Percentiles rank a stretch among this genome's conserved stretches.
Evolutionary conservation across 495 filamentous ascomycete genomes (phyloP).

Genomic region (Hypoxylon lienhwacheense): DNA sequence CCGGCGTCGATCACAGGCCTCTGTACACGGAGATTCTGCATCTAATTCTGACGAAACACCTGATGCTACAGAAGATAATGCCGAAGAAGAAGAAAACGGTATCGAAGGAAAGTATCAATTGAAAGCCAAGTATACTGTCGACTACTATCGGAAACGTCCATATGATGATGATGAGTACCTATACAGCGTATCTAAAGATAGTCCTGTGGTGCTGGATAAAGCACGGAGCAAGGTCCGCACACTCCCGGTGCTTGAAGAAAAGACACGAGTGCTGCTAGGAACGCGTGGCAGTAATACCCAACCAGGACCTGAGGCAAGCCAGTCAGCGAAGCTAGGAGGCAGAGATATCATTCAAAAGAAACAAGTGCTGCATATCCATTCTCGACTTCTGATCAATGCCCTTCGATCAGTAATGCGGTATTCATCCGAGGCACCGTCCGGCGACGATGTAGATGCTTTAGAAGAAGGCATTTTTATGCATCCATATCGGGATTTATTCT

Average conservation of each 20-base stretch:
- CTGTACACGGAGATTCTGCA: not conserved
- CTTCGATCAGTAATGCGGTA: constrained; percentile 3
- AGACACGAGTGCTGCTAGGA: constrained; percentile 1
- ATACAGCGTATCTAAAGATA: not conserved
- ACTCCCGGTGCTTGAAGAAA: constrained; percentile 4
- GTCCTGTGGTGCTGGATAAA: not conserved
- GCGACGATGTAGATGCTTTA: not conserved
- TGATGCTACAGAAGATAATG: not conserved
- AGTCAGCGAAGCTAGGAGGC: not conserved
- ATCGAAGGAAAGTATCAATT: constrained; percentile 1
- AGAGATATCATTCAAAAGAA: constrained; percentile 2
- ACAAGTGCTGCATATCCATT: constrained; percentile 5
- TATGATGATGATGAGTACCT: constrained; percentile 1
- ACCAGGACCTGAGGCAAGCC: not conserved
- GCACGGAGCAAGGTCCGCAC: not conserved
- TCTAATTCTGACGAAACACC: not conserved
- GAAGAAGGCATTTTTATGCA: not conserved
- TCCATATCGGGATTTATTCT: constrained; percentile 7
- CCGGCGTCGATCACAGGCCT: not conserved
- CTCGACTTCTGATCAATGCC: constrained; percentile 6
- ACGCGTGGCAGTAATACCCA: not conserved
- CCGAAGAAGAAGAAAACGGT: not conserved
- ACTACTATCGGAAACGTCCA: constrained; percentile 1
- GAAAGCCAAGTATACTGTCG: constrained; percentile 3
- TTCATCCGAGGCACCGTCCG: constrained; percentile 5